phyloP scores from a whole-genome alignment of 371 early-diverging fungal species.

The Mortierella sp. region DNA sequence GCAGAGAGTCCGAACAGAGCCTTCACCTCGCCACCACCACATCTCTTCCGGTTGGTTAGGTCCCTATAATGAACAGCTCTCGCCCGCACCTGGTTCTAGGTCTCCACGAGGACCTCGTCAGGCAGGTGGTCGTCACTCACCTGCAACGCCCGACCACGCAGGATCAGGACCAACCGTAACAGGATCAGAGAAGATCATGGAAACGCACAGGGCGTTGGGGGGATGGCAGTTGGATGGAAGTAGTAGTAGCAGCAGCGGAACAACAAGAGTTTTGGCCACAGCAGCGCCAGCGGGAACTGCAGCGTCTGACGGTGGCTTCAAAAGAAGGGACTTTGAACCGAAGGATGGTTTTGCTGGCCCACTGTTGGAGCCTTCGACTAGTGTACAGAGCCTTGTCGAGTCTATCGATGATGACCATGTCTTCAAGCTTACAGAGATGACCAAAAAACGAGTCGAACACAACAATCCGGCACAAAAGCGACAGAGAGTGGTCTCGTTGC shows the following conservation, averaged over 20 bases:
- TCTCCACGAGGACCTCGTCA: conserved; percentile 29
- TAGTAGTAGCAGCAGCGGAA: conserved; percentile 2
- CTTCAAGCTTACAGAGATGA: conserved; percentile 51
- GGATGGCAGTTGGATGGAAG: conserved; percentile 32
- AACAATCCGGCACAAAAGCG: conserved; percentile 48
- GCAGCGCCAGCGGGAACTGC: conserved; percentile 12
- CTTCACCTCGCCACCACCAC: conserved; percentile 40
- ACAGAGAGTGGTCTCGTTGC: conserved; percentile 38
- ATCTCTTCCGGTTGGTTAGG: conserved; percentile 45
- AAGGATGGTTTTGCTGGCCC: conserved; percentile 7
- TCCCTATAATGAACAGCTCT: conserved; percentile 40
- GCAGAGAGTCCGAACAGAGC: conserved; percentile 42
- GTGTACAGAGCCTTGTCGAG: conserved; percentile 50
- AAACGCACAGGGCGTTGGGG: conserved; percentile 23
- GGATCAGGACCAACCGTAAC: conserved; percentile 1
- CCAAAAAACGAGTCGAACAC: conserved; percentile 52
- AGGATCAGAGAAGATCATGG: conserved; percentile 26
- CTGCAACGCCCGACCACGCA: conserved; percentile 13
- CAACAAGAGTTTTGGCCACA: neutral
- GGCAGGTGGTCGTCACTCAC: conserved; percentile 13
- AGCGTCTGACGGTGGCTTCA: conserved; percentile 9
- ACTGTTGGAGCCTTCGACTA: conserved; percentile 37
- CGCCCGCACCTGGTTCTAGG: conserved; percentile 12
- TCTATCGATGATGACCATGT: conserved; percentile 54
- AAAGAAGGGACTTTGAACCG: conserved; percentile 36